phyloP scores from a whole-genome alignment of 768 basidiomycete genomes.

The Lactarius tabidus region DNA sequence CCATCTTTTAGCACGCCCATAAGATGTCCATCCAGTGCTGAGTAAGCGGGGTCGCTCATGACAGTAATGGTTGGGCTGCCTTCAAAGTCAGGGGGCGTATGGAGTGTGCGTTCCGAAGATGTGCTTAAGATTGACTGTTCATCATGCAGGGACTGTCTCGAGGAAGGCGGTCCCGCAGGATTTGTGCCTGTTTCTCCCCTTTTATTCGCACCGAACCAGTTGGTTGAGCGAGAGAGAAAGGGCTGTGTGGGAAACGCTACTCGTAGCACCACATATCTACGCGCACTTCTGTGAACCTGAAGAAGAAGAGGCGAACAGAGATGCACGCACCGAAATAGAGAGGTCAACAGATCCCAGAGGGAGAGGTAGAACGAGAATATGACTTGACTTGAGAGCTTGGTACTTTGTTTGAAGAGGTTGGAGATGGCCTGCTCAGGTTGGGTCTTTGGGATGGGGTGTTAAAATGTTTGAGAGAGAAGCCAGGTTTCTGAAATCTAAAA shows the following conservation, averaged over 20 bases:
- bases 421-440: not conserved
- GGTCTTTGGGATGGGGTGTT: not conserved
- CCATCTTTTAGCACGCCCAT: not conserved
- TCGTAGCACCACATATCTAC: not conserved
- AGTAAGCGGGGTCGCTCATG: not conserved
- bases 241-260: not conserved
- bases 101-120: not conserved
- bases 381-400: not conserved
- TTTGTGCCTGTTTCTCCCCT: too few species aligned
- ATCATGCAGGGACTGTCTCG: not conserved
- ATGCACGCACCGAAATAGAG: conserved; percentile 8
- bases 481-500: too few species aligned
- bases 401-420: not conserved
- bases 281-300: not conserved
- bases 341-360: not conserved
- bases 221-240: not conserved
- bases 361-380: not conserved
- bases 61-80: not conserved
- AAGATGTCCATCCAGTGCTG: too few species aligned
- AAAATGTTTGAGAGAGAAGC: not conserved
- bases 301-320: not conserved
- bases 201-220: not conserved
- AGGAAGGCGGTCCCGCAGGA: not conserved
- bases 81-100: not conserved
- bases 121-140: not conserved